Conservation (phyloP, 2,329 filamentous ascomycete genomes). For the Arthrobotrys musiformis region DNA sequence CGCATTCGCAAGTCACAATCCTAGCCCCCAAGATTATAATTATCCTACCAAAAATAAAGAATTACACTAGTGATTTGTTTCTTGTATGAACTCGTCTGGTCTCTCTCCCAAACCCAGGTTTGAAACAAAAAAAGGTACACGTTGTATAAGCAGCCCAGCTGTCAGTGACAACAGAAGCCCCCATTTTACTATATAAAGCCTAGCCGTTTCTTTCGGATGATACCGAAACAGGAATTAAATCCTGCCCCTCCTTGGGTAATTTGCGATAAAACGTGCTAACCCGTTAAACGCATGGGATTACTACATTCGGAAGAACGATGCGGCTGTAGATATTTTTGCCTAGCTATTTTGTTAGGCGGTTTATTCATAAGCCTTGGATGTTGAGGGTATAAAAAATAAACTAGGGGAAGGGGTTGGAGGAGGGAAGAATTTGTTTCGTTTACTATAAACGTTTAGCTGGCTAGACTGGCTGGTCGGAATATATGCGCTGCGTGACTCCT, state of each 20-base stretch:
- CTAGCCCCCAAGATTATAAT: too few relatives aligned
- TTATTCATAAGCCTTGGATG: too few relatives aligned
- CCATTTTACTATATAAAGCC: neutral
- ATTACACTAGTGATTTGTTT: too few relatives aligned
- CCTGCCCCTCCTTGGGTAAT: neutral
- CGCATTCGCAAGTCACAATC: neutral
- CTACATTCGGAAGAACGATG: slow-evolving; percentile 3
- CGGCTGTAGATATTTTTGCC: too few relatives aligned
- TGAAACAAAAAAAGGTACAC: slow-evolving; percentile 13
- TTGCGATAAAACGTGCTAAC: slow-evolving; percentile 13
- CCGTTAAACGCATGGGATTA: neutral
- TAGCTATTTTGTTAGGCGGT: too few relatives aligned
- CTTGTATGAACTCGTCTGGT: slow-evolving; percentile 42
- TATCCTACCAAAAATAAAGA: too few relatives aligned
- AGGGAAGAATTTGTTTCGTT: slow-evolving; percentile 5
- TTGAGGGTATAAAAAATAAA: slow-evolving; percentile 4
- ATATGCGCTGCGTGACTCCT: neutral
- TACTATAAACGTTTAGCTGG: neutral
- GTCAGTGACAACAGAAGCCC: too few relatives aligned
- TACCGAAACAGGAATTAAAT: slow-evolving; percentile 5
- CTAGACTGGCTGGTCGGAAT: neutral
- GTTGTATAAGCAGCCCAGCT: too few relatives aligned
- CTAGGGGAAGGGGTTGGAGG: neutral
- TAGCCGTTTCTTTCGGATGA: slow-evolving; percentile 5
- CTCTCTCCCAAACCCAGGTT: slow-evolving; percentile 19